phyloP scores from a whole-genome alignment of 2,329 filamentous ascomycete genomes.

The Beauveria asiatica region DNA sequence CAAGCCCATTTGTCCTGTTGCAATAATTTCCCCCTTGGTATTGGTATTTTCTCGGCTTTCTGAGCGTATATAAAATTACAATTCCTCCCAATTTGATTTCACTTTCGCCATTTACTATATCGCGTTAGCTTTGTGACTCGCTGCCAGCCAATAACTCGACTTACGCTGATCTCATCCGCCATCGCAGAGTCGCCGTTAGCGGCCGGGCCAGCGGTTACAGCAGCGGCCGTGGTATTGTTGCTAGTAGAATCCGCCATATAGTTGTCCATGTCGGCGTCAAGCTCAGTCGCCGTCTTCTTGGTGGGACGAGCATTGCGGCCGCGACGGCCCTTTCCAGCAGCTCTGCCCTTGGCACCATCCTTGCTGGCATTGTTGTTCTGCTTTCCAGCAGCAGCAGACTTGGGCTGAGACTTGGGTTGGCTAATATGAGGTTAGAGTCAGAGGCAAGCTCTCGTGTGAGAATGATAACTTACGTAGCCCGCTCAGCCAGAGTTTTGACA shows the following conservation, averaged over 20 bases:
- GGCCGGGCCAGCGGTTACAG: constrained; percentile 36
- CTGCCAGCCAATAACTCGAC: constrained; percentile 10
- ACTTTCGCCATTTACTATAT: not conserved
- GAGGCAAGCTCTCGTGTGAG: no score
- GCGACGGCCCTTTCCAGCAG: constrained; percentile 34
- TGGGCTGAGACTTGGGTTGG: constrained; percentile 65
- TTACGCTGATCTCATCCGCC: constrained; percentile 55
- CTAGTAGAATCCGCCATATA: constrained; percentile 59
- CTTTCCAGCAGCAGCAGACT: constrained; percentile 68
- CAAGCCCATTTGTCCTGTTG: constrained; percentile 8
- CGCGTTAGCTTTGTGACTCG: not conserved
- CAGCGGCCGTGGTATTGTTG: constrained; percentile 38
- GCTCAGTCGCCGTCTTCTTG: constrained; percentile 89
- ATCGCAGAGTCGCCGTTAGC: constrained; percentile 51
- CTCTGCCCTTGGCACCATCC: constrained; percentile 31
- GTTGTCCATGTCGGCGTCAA: constrained; percentile 96
- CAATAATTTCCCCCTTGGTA: not conserved
- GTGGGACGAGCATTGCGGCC: constrained; percentile 55
- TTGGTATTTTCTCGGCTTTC: constrained; percentile 3
- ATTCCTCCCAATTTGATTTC: not conserved
- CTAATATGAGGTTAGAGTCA: constrained; percentile 14
- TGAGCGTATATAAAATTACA: constrained; percentile 9
- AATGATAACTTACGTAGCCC: constrained; percentile 45
- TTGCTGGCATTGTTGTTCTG: constrained; percentile 51
- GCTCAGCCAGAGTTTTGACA: constrained; percentile 69